Evolutionary conservation across 164 flowering plant genomes (phyloP).

Genomic region (Akebia trifoliata): DNA sequence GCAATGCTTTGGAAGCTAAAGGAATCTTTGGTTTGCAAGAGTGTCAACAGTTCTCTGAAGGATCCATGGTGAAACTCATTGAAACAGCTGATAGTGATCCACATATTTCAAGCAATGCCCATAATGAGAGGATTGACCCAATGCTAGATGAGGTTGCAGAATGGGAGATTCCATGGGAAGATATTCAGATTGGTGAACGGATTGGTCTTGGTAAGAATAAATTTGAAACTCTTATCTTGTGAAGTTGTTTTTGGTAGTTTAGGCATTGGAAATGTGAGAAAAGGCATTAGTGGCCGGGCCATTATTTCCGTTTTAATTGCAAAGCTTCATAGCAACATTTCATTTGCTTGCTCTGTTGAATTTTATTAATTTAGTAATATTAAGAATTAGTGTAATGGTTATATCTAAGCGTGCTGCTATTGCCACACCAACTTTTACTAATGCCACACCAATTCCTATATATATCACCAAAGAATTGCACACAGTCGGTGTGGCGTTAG

Average conservation of each 20-base stretch:
- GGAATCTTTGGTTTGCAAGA: slow-evolving; percentile 12
- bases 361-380: too few relatives aligned
- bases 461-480: too few relatives aligned
- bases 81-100: slow-evolving; percentile 22
- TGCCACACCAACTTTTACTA: too few relatives aligned
- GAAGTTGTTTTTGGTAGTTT: background rate
- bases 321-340: too few relatives aligned
- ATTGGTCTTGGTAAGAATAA: slow-evolving; percentile 86
- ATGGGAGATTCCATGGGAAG: slow-evolving; percentile 94
- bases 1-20: slow-evolving; percentile 16
- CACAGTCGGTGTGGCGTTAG: too few relatives aligned
- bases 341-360: too few relatives aligned
- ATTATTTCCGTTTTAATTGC: too few relatives aligned
- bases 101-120: slow-evolving; percentile 19
- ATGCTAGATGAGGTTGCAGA: slow-evolving; percentile 65
- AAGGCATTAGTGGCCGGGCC: too few relatives aligned
- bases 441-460: too few relatives aligned
- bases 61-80: slow-evolving; percentile 7
- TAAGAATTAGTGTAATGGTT: too few relatives aligned
- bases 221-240: background rate
- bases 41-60: slow-evolving; percentile 9
- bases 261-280: background rate
- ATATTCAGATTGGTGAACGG: slow-evolving; percentile 90
- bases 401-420: too few relatives aligned
- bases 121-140: slow-evolving; percentile 35